Evolutionary conservation across 2,329 filamentous ascomycete species (phyloP).

Genomic region (Aureobasidium sp.): DNA sequence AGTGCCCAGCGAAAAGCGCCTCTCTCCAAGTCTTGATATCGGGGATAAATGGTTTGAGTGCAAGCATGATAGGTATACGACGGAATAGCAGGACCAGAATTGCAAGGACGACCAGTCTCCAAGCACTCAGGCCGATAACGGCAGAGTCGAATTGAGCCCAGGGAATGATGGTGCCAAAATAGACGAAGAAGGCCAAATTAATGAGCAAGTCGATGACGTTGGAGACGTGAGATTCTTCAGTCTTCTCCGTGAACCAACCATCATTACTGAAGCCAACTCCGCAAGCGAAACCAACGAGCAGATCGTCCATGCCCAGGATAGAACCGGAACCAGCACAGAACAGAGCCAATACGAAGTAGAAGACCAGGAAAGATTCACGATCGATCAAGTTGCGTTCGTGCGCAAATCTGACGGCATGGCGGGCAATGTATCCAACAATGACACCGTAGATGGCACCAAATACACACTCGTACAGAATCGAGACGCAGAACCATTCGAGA

Average conservation of each 20-base stretch:
- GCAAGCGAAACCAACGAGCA: slow-evolving; percentile 88
- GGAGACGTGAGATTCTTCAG: slow-evolving; percentile 95
- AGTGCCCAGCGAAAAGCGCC: slow-evolving; percentile 92
- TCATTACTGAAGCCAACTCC: slow-evolving; percentile 99
- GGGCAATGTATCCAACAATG: slow-evolving; percentile 76
- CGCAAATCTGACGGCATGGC: slow-evolving; percentile 82
- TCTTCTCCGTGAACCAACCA: slow-evolving; percentile 97
- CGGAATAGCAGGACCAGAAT: slow-evolving; percentile 92
- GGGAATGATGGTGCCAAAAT: slow-evolving; percentile 92
- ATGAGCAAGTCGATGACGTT: slow-evolving; percentile 97
- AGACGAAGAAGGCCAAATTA: slow-evolving; percentile 97
- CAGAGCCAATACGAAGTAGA: slow-evolving; percentile 93
- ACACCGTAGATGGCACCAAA: slow-evolving; percentile 90
- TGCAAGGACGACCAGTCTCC: slow-evolving; percentile 90
- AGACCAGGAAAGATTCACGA: slow-evolving; percentile 93
- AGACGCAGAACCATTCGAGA: slow-evolving; percentile 82
- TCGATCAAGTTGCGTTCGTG: slow-evolving; percentile 84
- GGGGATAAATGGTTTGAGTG: slow-evolving; percentile 84
- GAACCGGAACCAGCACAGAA: slow-evolving; percentile 94
- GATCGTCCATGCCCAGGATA: slow-evolving; percentile 83
- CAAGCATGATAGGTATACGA: slow-evolving; percentile 89
- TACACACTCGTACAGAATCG: slow-evolving; percentile 90
- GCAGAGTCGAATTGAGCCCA: slow-evolving; percentile 84
- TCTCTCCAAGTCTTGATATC: slow-evolving; percentile 98
- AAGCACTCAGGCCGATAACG: slow-evolving; percentile 67